Evolutionary conservation across 495 filamentous ascomycete genomes (phyloP).

Genomic region (Penicillium argentinense): DNA sequence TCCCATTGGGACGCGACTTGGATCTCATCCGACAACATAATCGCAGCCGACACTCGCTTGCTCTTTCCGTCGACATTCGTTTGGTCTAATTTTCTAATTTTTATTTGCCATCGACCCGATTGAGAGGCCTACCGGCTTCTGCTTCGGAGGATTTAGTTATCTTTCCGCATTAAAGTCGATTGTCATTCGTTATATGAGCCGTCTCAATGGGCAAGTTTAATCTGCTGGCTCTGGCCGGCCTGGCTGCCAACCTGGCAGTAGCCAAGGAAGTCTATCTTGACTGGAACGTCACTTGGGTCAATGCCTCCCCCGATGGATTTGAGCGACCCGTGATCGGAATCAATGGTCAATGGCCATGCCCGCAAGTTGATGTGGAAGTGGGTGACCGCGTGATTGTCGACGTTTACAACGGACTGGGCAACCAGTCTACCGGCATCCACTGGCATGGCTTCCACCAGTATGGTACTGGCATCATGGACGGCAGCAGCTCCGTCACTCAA

Average conservation of each 20-base stretch:
- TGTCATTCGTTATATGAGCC: slow-evolving; percentile 19
- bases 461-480: slow-evolving; percentile 62
- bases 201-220: slow-evolving; percentile 21
- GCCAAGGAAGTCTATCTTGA: slow-evolving; percentile 45
- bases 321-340: slow-evolving; percentile 75
- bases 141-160: slow-evolving; percentile 22
- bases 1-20: not conserved
- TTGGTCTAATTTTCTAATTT: not conserved
- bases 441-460: slow-evolving; percentile 69
- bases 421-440: slow-evolving; percentile 70
- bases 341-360: slow-evolving; percentile 79
- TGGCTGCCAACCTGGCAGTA: slow-evolving; percentile 20
- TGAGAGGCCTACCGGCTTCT: not conserved
- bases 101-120: not conserved
- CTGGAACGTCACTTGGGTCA: slow-evolving; percentile 81
- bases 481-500: slow-evolving; percentile 60
- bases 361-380: slow-evolving; percentile 63
- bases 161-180: slow-evolving; percentile 12
- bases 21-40: slow-evolving; percentile 6
- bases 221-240: slow-evolving; percentile 23
- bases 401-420: slow-evolving; percentile 70
- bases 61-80: slow-evolving; percentile 17
- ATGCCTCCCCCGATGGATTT: slow-evolving; percentile 75
- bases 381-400: slow-evolving; percentile 76
- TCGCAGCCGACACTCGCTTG: slow-evolving; percentile 14